Conservation (phyloP, 176 grass and related monocot species). For the Carex kokanica region DNA sequence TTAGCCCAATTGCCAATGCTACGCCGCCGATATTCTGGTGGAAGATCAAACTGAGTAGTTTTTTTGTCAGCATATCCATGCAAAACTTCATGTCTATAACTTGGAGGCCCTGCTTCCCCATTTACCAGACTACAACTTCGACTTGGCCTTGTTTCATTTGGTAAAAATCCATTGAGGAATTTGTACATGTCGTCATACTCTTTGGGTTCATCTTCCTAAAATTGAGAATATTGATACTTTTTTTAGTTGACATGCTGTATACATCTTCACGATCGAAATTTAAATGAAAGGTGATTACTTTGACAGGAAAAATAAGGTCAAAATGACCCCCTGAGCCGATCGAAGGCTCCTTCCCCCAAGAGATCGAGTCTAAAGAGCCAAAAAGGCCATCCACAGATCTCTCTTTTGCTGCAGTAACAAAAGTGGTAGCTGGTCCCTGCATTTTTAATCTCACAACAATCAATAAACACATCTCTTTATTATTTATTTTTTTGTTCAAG, state of each 20-base stretch:
- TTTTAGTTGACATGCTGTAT: background rate
- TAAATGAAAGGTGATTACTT: background rate
- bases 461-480: slow-evolving; percentile 12
- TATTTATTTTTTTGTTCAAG: background rate
- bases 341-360: slow-evolving; percentile 85
- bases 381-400: slow-evolving; percentile 59
- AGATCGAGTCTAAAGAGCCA: slow-evolving; percentile 72
- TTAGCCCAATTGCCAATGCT: slow-evolving; percentile 55
- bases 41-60: slow-evolving; percentile 3
- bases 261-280: slow-evolving; percentile 19
- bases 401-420: slow-evolving; percentile 81
- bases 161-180: slow-evolving; percentile 35
- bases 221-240: slow-evolving; percentile 24
- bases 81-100: slow-evolving; percentile 22
- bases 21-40: slow-evolving; percentile 33
- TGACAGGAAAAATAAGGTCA: slow-evolving; percentile 46
- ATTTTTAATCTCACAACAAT: slow-evolving; percentile 20
- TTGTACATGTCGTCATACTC: slow-evolving; percentile 43
- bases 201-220: slow-evolving; percentile 41
- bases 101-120: slow-evolving; percentile 1
- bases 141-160: slow-evolving; percentile 23
- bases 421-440: slow-evolving; percentile 75
- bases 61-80: slow-evolving; percentile 3
- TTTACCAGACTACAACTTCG: slow-evolving; percentile 16
- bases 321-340: slow-evolving; percentile 75